Conservation (phyloP, 129 eudicot species). For the Lactuca saligna region DNA sequence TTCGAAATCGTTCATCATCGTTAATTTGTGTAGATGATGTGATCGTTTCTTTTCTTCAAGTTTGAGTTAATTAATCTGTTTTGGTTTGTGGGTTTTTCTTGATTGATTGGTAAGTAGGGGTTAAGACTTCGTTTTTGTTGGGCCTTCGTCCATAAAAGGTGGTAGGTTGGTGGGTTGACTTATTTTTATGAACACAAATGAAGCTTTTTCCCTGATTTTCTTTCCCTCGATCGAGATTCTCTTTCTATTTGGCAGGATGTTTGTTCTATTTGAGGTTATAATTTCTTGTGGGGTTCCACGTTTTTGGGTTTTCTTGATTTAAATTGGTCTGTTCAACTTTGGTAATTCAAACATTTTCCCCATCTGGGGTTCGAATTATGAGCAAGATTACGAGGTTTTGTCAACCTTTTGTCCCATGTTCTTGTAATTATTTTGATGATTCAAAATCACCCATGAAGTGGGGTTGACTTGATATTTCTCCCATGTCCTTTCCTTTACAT, state of each 20-base stretch:
- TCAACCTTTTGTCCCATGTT: constrained; percentile 7
- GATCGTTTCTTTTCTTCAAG: constrained; percentile 18
- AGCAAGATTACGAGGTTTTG: constrained; percentile 9
- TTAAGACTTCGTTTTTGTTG: constrained; percentile 20
- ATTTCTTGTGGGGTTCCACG: neutral
- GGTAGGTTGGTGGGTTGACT: constrained; percentile 98
- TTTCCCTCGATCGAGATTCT: constrained; percentile 26
- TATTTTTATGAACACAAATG: constrained; percentile 33
- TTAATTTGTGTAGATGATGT: constrained; percentile 22
- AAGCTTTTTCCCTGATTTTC: constrained; percentile 17
- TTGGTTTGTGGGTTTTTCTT: constrained; percentile 21
- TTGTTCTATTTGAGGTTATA: constrained; percentile 29
- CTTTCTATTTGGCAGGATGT: constrained; percentile 22
- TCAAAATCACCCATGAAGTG: constrained; percentile 21
- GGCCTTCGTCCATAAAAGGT: constrained; percentile 57
- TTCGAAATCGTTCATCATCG: constrained; percentile 4
- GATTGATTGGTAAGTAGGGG: constrained; percentile 24
- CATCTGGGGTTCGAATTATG: constrained; percentile 24
- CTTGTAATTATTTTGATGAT: neutral
- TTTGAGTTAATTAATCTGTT: neutral
- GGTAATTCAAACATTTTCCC: constrained; percentile 21
- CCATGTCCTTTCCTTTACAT: neutral
- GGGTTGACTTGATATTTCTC: constrained; percentile 18
- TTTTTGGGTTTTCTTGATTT: constrained; percentile 29
- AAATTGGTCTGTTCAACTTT: constrained; percentile 16